phyloP scores from a whole-genome alignment of 1,284 basidiomycete genomes.

The Hymenochaete sp. region DNA sequence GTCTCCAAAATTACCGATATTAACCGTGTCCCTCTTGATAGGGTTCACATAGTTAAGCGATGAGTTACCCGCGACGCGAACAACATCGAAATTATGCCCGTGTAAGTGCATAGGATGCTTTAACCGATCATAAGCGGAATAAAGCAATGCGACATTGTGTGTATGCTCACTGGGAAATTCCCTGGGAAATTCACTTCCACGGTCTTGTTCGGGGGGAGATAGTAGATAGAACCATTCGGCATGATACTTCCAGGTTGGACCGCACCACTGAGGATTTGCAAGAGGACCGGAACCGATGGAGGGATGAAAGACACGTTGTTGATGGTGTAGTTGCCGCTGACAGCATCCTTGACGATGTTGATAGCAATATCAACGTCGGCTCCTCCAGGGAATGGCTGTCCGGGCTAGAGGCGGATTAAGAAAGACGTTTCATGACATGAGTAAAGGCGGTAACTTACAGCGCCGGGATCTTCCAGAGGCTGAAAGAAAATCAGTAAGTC shows the following conservation, averaged over 20 bases:
- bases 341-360: conserved; percentile 28
- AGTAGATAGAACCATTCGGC: conserved; percentile 26
- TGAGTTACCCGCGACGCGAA: conserved; percentile 24
- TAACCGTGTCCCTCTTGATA: conserved; percentile 27
- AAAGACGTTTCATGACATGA: too few relatives aligned
- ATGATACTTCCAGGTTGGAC: conserved; percentile 26
- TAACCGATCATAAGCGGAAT: neutral
- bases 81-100: conserved; percentile 25
- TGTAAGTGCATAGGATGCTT: conserved; percentile 10
- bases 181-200: conserved; percentile 30
- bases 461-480: conserved; percentile 17
- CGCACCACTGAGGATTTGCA: conserved; percentile 32
- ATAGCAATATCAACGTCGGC: conserved; percentile 30
- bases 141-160: neutral
- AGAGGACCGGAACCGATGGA: conserved; percentile 28
- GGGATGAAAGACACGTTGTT: conserved; percentile 24
- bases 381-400: conserved; percentile 27
- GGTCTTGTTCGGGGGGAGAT: conserved; percentile 25
- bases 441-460: too few relatives aligned
- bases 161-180: conserved; percentile 5
- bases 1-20: conserved; percentile 24
- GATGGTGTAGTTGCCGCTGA: conserved; percentile 27
- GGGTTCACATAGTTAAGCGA: conserved; percentile 28
- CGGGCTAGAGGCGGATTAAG: too few relatives aligned
- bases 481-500: neutral